These are phyloP conservation scores for Pseudocercospora ulei DNA, from an alignment of 2,329 filamentous ascomycete species.

Conservation along the genomic window DNA sequence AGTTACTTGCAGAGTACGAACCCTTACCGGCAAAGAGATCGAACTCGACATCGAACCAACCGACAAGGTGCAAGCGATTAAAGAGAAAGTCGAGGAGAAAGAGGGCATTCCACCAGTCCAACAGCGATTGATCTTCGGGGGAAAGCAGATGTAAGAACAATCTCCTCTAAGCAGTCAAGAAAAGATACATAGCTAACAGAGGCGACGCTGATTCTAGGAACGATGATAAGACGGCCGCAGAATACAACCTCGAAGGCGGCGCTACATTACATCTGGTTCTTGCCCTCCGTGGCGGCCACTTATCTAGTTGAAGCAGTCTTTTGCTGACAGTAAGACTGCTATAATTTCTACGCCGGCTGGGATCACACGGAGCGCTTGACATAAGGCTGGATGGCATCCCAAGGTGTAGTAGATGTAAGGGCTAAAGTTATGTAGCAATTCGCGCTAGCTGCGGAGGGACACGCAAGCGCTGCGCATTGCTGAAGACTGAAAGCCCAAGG, in stretches of 20 bases:
- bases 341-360: not conserved
- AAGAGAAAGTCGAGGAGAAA: constrained; percentile 98
- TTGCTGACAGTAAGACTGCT: constrained; percentile 1
- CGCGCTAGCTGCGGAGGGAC: no score
- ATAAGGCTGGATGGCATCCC: not conserved
- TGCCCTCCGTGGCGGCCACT: constrained; percentile 71
- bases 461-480: no score
- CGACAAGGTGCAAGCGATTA: constrained; percentile 94
- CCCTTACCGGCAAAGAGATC: constrained; percentile 96
- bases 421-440: no score
- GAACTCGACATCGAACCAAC: constrained; percentile 92
- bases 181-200: no score
- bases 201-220: constrained; percentile 53
- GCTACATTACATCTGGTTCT: constrained; percentile 92
- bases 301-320: constrained; percentile 3
- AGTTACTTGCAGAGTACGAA: constrained; percentile 69
- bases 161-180: no score
- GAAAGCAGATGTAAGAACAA: constrained; percentile 92
- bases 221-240: constrained; percentile 84
- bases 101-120: constrained; percentile 96
- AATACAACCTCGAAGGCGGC: constrained; percentile 84
- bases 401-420: no score
- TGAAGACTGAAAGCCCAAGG: no score
- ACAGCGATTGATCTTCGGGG: constrained; percentile 89
- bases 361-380: not conserved